Evolutionary conservation across 495 filamentous ascomycete species (phyloP).

Genomic region (Acidomyces sp.): DNA sequence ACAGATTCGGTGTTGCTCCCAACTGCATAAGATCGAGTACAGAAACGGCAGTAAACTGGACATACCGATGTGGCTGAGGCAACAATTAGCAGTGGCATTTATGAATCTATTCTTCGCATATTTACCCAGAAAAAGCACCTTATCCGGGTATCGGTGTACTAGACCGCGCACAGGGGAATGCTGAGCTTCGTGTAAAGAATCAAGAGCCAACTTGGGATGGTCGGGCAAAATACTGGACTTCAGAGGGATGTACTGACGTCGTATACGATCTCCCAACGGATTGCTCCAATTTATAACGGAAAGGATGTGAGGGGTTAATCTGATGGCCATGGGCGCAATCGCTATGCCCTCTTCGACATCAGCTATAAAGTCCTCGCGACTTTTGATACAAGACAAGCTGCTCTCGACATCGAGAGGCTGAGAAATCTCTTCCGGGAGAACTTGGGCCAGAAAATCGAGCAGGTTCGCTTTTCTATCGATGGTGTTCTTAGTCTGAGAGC

Average conservation of each 20-base stretch:
- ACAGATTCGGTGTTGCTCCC: conserved; percentile 39
- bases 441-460: conserved; percentile 30
- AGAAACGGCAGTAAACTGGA: conserved; percentile 45
- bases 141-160: conserved; percentile 47
- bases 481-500: not conserved
- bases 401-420: conserved; percentile 10
- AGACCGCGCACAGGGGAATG: conserved; percentile 34
- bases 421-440: conserved; percentile 36
- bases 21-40: conserved; percentile 46
- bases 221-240: conserved; percentile 37
- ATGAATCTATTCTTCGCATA: not conserved
- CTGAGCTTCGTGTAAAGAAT: conserved; percentile 35
- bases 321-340: conserved; percentile 41
- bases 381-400: conserved; percentile 26
- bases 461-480: conserved; percentile 19
- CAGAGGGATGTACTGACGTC: conserved; percentile 42
- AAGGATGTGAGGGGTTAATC: conserved; percentile 42
- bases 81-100: conserved; percentile 1
- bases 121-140: conserved; percentile 46
- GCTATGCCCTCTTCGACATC: conserved; percentile 39
- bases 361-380: conserved; percentile 35
- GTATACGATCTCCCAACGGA: conserved; percentile 42
- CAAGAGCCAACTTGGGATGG: conserved; percentile 31
- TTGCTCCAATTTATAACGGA: conserved; percentile 41
- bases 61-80: conserved; percentile 37